A percentile compares a stretch with the other conserved stretches of the same genome.
Conservation (phyloP, 2,329 filamentous ascomycete species). For the Aspergillus carbonarius region DNA sequence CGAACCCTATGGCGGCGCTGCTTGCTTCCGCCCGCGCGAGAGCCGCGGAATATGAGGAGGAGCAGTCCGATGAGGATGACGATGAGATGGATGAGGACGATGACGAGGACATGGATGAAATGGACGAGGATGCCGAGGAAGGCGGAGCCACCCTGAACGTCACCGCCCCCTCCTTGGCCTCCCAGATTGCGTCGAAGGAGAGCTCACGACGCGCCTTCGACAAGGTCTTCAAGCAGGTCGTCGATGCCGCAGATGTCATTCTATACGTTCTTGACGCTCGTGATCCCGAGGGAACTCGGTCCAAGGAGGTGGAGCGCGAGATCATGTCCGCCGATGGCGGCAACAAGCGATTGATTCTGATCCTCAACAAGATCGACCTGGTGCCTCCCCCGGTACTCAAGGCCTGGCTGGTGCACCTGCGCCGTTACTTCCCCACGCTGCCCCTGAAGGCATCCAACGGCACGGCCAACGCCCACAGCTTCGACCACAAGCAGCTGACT, state of each 20-base stretch:
- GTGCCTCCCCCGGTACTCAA: constrained; percentile 79
- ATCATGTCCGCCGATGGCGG: constrained; percentile 84
- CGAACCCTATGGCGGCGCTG: constrained; percentile 50
- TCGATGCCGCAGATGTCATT: constrained; percentile 84
- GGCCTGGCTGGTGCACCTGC: constrained; percentile 79
- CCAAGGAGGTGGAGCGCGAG: constrained; percentile 83
- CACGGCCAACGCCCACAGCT: constrained; percentile 81
- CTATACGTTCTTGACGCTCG: constrained; percentile 91
- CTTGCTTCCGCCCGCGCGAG: constrained; percentile 46
- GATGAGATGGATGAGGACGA: constrained; percentile 58
- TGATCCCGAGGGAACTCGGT: constrained; percentile 86
- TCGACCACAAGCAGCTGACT: constrained; percentile 87
- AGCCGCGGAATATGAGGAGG: constrained; percentile 49
- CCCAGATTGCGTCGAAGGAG: constrained; percentile 45
- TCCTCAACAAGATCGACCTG: constrained; percentile 95
- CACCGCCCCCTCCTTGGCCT: constrained; percentile 47
- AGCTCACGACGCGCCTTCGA: constrained; percentile 84
- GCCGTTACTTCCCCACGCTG: constrained; percentile 86
- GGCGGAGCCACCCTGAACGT: constrained; percentile 54
- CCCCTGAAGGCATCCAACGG: constrained; percentile 81
- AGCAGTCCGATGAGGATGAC: constrained; percentile 51
- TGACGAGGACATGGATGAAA: constrained; percentile 46
- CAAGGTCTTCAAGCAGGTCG: constrained; percentile 92
- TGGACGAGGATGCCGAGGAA: constrained; percentile 53
- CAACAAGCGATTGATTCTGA: constrained; percentile 82